These are phyloP conservation scores for Prunus dulcis DNA, from an alignment of 306 rosid genomes.

Conservation along the genomic window DNA sequence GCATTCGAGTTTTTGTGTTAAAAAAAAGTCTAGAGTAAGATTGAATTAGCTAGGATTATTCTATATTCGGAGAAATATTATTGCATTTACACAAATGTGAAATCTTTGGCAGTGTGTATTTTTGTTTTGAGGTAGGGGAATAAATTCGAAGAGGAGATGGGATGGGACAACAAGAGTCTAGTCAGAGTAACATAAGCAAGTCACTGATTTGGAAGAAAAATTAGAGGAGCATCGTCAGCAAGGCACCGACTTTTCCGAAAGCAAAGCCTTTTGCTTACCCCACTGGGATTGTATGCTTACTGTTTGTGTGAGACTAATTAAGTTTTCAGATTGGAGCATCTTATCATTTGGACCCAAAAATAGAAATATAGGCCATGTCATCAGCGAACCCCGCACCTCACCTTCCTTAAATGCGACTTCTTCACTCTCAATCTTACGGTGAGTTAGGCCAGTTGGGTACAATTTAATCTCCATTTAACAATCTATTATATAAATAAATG, in stretches of 20 bases:
- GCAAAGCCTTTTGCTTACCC: conserved; percentile 29
- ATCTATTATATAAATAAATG: not conserved
- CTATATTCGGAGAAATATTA: too few species aligned
- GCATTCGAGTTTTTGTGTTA: too few species aligned
- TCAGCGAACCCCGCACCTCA: conserved; percentile 4
- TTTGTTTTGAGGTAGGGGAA: not conserved
- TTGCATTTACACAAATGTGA: not conserved
- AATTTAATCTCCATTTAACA: not conserved
- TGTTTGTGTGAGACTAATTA: conserved; percentile 6
- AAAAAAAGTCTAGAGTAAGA: too few species aligned
- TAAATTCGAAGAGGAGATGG: conserved; percentile 16
- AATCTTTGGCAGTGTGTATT: not conserved
- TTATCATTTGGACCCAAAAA: not conserved
- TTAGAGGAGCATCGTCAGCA: conserved; percentile 25
- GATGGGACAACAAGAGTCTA: conserved; percentile 38
- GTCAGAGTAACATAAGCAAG: conserved; percentile 33
- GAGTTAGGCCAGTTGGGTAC: too few species aligned
- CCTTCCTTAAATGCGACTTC: conserved; percentile 4
- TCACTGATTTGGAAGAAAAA: conserved; percentile 16
- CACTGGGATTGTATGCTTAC: conserved; percentile 17
- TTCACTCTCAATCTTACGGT: not conserved
- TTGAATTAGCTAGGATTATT: too few species aligned
- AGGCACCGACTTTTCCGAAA: conserved; percentile 31
- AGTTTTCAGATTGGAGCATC: conserved; percentile 5
- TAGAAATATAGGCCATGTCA: not conserved